A percentile compares a stretch with the other conserved stretches of the same genome.
Conservation (phyloP, 306 rosid genomes). For the Malus fusca region DNA sequence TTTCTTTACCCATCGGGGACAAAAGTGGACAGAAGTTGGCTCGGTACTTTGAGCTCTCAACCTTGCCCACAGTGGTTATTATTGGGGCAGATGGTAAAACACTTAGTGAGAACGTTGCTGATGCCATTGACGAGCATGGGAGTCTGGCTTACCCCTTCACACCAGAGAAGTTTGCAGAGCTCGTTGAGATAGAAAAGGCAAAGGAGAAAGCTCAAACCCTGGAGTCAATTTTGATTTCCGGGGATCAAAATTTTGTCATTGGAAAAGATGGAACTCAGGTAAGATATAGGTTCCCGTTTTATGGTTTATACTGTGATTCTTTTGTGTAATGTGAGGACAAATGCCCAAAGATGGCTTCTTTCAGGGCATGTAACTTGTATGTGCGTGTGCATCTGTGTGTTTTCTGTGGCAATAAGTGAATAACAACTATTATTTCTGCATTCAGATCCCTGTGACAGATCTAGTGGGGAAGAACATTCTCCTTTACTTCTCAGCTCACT, state of each 20-base stretch:
- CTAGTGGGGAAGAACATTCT: slow-evolving; percentile 61
- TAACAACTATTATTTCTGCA: neutral
- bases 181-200: slow-evolving; percentile 47
- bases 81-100: slow-evolving; percentile 71
- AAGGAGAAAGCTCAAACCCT: slow-evolving; percentile 54
- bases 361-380: neutral
- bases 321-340: neutral
- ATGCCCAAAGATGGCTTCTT: neutral
- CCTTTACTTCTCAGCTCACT: slow-evolving; percentile 80
- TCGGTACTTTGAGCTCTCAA: slow-evolving; percentile 43
- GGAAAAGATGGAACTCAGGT: slow-evolving; percentile 52
- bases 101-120: slow-evolving; percentile 40
- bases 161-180: slow-evolving; percentile 52
- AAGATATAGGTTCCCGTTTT: neutral
- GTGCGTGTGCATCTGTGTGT: neutral
- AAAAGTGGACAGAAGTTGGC: slow-evolving; percentile 28
- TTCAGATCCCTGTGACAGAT: slow-evolving; percentile 58
- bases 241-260: slow-evolving; percentile 39
- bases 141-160: slow-evolving; percentile 62
- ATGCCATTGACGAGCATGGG: slow-evolving; percentile 53
- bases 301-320: neutral
- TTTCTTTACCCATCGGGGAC: slow-evolving; percentile 59
- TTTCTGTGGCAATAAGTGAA: neutral
- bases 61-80: slow-evolving; percentile 54
- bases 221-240: slow-evolving; percentile 51